A percentile compares a stretch with the other conserved stretches of the same genome.
Conservation (phyloP, 164 flowering plant genomes). For the Magnolia changhungtana region DNA sequence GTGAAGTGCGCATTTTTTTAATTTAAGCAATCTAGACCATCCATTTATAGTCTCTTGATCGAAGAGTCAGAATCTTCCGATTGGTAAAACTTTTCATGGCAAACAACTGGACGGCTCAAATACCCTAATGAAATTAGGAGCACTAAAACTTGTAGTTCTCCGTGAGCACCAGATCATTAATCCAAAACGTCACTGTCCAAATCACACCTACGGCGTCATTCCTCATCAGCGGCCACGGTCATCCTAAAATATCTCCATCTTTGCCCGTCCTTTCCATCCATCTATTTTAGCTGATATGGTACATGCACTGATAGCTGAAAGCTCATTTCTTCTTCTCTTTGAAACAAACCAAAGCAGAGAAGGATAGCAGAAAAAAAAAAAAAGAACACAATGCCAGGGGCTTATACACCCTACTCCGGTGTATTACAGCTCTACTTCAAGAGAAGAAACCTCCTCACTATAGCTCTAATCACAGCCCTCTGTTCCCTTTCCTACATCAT, state of each 20-base stretch:
- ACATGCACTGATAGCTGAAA: neutral
- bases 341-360: neutral
- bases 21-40: too few species aligned
- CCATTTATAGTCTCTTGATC: too few species aligned
- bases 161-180: too few species aligned
- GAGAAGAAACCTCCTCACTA: constrained; percentile 32
- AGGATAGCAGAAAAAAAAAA: neutral
- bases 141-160: too few species aligned
- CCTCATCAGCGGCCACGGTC: neutral
- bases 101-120: too few species aligned
- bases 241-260: neutral
- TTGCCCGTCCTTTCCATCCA: neutral
- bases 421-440: constrained; percentile 8
- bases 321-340: neutral
- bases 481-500: constrained; percentile 54
- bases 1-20: too few species aligned
- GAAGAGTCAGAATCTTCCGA: too few species aligned
- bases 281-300: neutral
- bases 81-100: too few species aligned
- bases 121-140: too few species aligned
- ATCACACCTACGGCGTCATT: too few species aligned
- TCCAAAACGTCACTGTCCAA: too few species aligned
- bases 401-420: neutral
- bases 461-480: constrained; percentile 30
- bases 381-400: neutral